Evolutionary conservation across 2,329 filamentous ascomycete genomes (phyloP), one percentile per base, ranked within the genome.

Genomic region (Colletotrichum lupini): DNA sequence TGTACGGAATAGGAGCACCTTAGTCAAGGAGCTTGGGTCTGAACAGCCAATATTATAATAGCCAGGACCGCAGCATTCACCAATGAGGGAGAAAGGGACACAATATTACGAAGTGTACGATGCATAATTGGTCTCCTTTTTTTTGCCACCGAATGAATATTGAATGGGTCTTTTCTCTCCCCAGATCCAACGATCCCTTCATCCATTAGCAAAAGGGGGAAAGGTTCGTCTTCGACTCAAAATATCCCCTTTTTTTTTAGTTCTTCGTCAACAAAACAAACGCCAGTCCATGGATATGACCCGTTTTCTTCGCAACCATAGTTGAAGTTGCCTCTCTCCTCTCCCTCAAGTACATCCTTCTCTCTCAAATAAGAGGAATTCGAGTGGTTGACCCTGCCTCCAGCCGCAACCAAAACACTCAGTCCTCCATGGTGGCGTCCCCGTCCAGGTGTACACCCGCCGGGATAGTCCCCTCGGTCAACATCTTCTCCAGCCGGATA

Each of bases 381-480:
- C 22, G 37, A 42, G 37, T 1, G 4, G 9, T 14, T 32, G 30
- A 32, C 30, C 57, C n/a, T 19, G 12, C 22, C 24, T 9, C 9
- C 32, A 35, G n/a, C 3, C 19, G 42, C 19, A n/a, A 22, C 42
- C 42, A n/a, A 35, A 9, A 35, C 30, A 59, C 79, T 82, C 58
- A 92, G 78, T 92, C 89, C 82, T 92, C 90, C 91, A 92, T 92
- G 24, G 60, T 66, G 16, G 82, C 84, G 76, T 89, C 87, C 53
- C 85, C 87, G 58, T 85, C 86, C 46, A 84, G 79, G 46, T 89
- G 86, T 37, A 92, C 89, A 32, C 92, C 93, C 42, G 89, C 87
- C 2, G 96, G 96, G 82, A 98, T 88, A 79, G 94, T 88, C 1
- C 97, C 97, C 82, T 98, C 96, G 75, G 94, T 94, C 76, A 98